Base-by-base conservation (phyloP, 2,329 filamentous ascomycete genomes). In the Microcyclosporella mali region DNA sequence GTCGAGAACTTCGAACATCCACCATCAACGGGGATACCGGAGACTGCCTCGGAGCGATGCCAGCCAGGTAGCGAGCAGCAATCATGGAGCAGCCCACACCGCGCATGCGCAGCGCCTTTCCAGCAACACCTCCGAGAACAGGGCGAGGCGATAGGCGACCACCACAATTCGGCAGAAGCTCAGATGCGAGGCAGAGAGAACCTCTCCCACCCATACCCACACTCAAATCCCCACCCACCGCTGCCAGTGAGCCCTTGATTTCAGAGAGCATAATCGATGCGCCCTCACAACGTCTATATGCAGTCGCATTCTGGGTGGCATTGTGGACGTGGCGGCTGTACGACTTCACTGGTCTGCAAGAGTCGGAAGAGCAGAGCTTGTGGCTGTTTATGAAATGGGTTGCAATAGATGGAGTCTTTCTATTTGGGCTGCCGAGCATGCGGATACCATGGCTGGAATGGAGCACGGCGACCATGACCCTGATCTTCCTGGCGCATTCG, bases 381-480 rank as follows among this genome's bases (percentile, higher is more conserved):
- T 85, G 81, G 77, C 75, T 90, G 37, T 95, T 95, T 61, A 70
- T 94, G 59, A 98, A 97, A 76, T 98, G 92, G 92, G 78, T 86
- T 50, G 74, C 81, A 45, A 78, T 98, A 50, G 92, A 98, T 68
- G 84, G 85, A 47, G 67, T 84, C 17, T 95, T 89, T 64, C 73
- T 97, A 50, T 95, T 94, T 63, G 85, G 85, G 6, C 70, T 98
- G 41, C 90, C 94, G 14, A 78, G 85, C 53, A 66, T 98, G 56
- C 81, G 86, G 63, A 95, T 98, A 75, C 92, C 92, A 45, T 98
- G 92, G 94, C 73, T 98, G 45, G 88, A 97, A 70, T 87, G 90
- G 71, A 87, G 86, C 33, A 85, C 86, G 58, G 75, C 78, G 28
- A 81, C 81, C 1, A 84, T 86, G 41, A 76, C 84, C 32, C 70